Evolutionary conservation across 257 asterid species (phyloP).

Genomic region (Solanum pinnatisectum): DNA sequence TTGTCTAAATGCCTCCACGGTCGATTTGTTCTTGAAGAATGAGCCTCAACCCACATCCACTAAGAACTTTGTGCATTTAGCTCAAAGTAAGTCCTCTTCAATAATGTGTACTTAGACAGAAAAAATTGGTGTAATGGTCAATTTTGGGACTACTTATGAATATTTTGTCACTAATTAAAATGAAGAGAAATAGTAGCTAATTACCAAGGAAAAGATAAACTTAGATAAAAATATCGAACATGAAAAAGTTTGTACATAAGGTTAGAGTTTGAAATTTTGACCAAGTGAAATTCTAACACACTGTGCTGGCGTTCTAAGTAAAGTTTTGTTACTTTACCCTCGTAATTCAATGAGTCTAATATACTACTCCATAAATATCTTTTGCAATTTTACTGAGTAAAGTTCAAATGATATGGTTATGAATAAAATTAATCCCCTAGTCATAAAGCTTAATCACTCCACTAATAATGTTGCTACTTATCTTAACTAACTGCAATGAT

Average conservation of each 20-base stretch:
- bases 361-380: neutral
- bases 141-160: neutral
- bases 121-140: neutral
- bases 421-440: neutral
- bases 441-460: neutral
- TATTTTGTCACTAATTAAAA: neutral
- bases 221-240: neutral
- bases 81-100: constrained; percentile 60
- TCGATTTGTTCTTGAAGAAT: constrained; percentile 41
- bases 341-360: neutral
- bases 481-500: neutral
- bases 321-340: too few relatives aligned
- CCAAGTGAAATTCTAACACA: neutral
- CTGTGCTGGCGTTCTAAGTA: neutral
- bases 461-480: neutral
- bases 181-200: neutral
- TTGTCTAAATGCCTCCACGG: constrained; percentile 61
- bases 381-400: neutral
- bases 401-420: too few relatives aligned
- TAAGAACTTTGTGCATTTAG: constrained; percentile 69
- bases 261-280: neutral
- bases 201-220: neutral
- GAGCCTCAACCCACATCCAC: constrained; percentile 86
- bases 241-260: neutral
- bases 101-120: neutral